Percentiles rank a stretch among this genome's conserved stretches.
These are phyloP conservation scores for Cordyceps cicadae DNA, from an alignment of 2,329 filamentous ascomycete species.

Conservation along the genomic window DNA sequence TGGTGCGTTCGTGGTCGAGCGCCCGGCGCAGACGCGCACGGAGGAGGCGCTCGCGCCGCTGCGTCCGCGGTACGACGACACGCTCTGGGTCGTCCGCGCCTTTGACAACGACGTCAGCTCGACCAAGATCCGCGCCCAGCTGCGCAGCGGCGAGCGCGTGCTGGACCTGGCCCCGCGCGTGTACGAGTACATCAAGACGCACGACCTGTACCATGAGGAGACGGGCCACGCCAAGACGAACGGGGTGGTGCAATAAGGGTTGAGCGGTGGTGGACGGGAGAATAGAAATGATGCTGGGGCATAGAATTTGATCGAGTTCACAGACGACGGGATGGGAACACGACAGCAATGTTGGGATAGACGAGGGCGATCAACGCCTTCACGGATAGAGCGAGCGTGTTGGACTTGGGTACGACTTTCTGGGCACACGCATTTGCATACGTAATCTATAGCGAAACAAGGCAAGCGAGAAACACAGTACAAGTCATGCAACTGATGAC, in stretches of 20 bases:
- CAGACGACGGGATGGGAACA: not conserved
- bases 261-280: not conserved
- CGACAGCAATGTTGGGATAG: not conserved
- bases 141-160: conserved; percentile 68
- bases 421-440: conserved; percentile 2
- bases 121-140: conserved; percentile 67
- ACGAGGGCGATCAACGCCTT: not conserved
- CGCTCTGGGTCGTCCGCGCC: conserved; percentile 76
- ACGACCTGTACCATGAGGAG: conserved; percentile 45
- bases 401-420: not conserved
- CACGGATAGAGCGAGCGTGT: not conserved
- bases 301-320: not conserved
- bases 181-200: conserved; percentile 59
- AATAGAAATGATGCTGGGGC: not conserved
- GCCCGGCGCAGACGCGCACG: conserved; percentile 67
- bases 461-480: not conserved
- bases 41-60: conserved; percentile 71
- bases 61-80: conserved; percentile 63
- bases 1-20: conserved; percentile 71
- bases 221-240: conserved; percentile 6
- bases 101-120: conserved; percentile 78
- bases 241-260: conserved; percentile 5
- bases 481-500: conserved; percentile 1
- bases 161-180: conserved; percentile 63
- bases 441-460: not conserved